Conservation (phyloP, 352 stramenopile species). For the Blastocystis sp. region DNA sequence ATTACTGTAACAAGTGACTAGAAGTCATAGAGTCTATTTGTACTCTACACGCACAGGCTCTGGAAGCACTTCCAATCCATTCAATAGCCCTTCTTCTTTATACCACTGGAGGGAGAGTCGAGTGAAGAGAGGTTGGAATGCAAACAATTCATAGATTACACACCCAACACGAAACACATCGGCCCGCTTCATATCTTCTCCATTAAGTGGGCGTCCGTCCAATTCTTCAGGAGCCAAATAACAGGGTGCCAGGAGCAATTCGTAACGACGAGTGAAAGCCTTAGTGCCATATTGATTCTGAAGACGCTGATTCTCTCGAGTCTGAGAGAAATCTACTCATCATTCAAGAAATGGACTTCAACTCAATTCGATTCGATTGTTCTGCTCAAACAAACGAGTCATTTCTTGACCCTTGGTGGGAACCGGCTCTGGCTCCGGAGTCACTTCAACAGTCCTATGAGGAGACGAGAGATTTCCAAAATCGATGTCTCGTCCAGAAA, state of each 20-base stretch:
- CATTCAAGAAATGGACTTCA: not conserved
- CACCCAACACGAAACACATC: constrained; percentile 49
- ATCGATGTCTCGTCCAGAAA: too few species aligned
- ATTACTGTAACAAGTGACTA: constrained; percentile 35
- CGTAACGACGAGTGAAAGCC: constrained; percentile 32
- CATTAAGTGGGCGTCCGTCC: not conserved
- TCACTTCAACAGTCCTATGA: too few species aligned
- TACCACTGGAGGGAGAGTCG: not conserved
- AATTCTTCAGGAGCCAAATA: constrained; percentile 52
- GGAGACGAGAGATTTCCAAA: too few species aligned
- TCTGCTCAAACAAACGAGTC: not conserved
- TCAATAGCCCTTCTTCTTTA: not conserved
- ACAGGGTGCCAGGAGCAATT: constrained; percentile 23
- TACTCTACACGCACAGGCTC: constrained; percentile 21
- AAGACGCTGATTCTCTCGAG: constrained; percentile 20
- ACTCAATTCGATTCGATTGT: not conserved
- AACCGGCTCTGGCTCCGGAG: not conserved
- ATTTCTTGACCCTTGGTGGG: not conserved
- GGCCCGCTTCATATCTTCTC: not conserved
- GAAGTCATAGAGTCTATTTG: not conserved
- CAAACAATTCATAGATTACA: constrained; percentile 56
- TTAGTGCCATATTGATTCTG: constrained; percentile 41
- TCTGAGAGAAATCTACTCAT: constrained; percentile 17
- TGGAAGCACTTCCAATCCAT: not conserved
- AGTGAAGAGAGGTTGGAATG: constrained; percentile 19